Conservation (phyloP, 768 basidiomycete species). For the Cystofilobasidium bisporidii region DNA sequence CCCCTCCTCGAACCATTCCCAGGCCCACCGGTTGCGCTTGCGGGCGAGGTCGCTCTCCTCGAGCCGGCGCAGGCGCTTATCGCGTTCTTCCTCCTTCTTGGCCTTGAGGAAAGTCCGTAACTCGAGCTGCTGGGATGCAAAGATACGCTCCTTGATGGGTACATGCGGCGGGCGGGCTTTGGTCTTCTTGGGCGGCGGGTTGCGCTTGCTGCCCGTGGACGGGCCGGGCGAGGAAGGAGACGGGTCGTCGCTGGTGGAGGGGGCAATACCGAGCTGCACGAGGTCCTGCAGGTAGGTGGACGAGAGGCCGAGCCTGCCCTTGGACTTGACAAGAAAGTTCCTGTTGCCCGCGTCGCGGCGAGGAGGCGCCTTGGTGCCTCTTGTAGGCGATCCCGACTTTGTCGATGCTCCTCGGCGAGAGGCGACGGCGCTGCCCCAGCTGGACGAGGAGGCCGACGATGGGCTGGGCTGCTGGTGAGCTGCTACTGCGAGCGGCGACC, state of each 20-base stretch:
- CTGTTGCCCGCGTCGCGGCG: too few relatives aligned
- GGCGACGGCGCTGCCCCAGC: too few relatives aligned
- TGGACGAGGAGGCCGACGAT: too few relatives aligned
- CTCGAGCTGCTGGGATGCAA: background rate
- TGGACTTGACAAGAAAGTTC: background rate
- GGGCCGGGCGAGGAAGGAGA: background rate
- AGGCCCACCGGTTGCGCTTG: background rate
- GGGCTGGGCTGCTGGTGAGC: too few relatives aligned
- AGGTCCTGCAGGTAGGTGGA: background rate
- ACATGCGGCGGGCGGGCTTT: background rate
- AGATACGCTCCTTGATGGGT: background rate
- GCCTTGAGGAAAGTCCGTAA: background rate
- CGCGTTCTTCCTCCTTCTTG: background rate
- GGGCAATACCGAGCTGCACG: background rate
- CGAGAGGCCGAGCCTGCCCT: background rate
- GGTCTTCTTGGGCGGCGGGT: background rate
- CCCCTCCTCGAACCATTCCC: slow-evolving; percentile 1
- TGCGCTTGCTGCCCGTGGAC: background rate
- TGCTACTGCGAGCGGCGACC: too few relatives aligned
- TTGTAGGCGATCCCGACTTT: too few relatives aligned
- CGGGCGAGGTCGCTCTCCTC: background rate
- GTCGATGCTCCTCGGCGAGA: too few relatives aligned
- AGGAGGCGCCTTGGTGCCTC: too few relatives aligned
- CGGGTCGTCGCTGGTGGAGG: background rate
- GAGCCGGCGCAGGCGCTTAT: background rate